Base-by-base conservation (phyloP, 2,329 filamentous ascomycete genomes). In the Trichoderma sp. region DNA sequence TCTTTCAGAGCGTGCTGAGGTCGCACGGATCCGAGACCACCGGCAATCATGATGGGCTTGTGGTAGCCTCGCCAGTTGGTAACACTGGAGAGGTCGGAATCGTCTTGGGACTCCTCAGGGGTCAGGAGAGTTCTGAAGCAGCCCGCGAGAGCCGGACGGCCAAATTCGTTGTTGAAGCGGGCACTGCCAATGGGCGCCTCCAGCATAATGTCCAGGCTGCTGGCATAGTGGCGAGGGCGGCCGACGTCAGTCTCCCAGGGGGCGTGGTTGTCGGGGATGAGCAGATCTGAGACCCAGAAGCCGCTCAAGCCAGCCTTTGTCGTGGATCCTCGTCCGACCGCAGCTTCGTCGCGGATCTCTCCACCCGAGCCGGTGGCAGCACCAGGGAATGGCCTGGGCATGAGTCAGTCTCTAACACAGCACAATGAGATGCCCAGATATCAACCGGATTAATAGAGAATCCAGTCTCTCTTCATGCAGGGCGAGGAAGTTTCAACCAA, bases 41-140 rank as follows among this genome's bases (percentile, higher is more conserved):
- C 95, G 68, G 95, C 95, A 79, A 99, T 92, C 92, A 97, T 96
- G 76, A 97, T 97, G 10, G 95, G 95, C 81, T 99, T 99, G 79
- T 98, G 95, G 76, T 96, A 99, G 26, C 95, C 95, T 70, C 94
- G 86, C 73, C 92, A 85, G 3, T 76, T 75, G 56, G 82, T 80
- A 44, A 78, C 76, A 45, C 78, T 78, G 47, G 64, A 57, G 6
- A 85, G 85, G 41, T 74, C 71, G 24, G 62, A 52, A 7, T 48
- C 59, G 2, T 60, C 52, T 15, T 24, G 54, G 4, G 68, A 19
- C 17, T 66, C 48, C 2, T 67, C 68, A 5, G 68, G 71, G 1
- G 89, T 90, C 34, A 96, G 86, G 44, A 99, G 84, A 0, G 95
- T 99, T 67, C 94, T 85, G 82, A 99, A 99, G 74, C 93, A 94